phyloP scores from a whole-genome alignment of 371 early-diverging fungal genomes.

The Saksenaea oblongispora region DNA sequence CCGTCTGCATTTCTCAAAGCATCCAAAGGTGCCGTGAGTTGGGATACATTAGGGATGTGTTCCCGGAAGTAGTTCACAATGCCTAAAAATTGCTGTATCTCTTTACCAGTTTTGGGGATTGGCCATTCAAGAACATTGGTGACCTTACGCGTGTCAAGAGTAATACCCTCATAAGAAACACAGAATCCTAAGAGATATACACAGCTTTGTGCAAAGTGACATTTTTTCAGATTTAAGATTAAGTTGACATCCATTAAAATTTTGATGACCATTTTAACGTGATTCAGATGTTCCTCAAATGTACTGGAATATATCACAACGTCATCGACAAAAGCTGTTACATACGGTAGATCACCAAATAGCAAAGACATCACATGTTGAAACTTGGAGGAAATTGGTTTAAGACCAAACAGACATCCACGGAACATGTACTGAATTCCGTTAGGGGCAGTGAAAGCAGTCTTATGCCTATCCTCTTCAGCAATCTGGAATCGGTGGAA shows the following conservation, averaged over 20 bases:
- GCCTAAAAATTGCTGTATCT: constrained; percentile 25
- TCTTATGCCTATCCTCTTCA: not conserved
- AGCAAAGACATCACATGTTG: not conserved
- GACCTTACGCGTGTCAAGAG: constrained; percentile 22
- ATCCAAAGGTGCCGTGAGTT: constrained; percentile 24
- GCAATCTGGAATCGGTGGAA: too few species aligned
- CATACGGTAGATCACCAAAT: not conserved
- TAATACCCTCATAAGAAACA: not conserved
- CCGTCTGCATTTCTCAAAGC: constrained; percentile 12
- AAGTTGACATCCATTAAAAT: constrained; percentile 4
- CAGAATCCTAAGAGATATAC: constrained; percentile 11
- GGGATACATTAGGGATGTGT: constrained; percentile 17
- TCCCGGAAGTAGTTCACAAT: constrained; percentile 32
- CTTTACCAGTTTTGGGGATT: constrained; percentile 12
- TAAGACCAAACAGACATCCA: constrained; percentile 4
- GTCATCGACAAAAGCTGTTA: too few species aligned
- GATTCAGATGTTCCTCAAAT: not conserved
- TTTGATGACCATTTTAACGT: constrained; percentile 3
- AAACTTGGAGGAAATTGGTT: constrained; percentile 1
- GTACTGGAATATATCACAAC: not conserved
- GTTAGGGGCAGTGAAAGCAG: too few species aligned
- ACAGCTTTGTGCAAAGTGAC: constrained; percentile 12
- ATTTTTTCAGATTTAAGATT: constrained; percentile 18
- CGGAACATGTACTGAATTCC: constrained; percentile 4
- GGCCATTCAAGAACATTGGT: constrained; percentile 18